phyloP scores from a whole-genome alignment of 2,329 filamentous ascomycete species.

The Claviceps sp. region DNA sequence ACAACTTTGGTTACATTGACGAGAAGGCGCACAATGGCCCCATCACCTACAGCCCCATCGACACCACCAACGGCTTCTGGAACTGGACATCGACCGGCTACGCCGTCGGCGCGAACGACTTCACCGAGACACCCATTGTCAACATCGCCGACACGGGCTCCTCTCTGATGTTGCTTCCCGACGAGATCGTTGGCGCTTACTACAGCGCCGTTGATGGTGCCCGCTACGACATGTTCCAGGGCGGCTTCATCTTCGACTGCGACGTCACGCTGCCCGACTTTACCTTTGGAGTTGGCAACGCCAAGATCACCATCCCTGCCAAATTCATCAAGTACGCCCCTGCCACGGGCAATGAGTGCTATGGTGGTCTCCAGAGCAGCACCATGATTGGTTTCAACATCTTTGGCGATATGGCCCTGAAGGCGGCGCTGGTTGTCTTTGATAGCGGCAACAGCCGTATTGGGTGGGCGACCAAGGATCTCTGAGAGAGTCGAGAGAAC shows the following conservation, averaged over 20 bases:
- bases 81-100: constrained; percentile 12
- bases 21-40: constrained; percentile 45
- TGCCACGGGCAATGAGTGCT: constrained; percentile 37
- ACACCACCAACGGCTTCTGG: constrained; percentile 55
- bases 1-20: constrained; percentile 65
- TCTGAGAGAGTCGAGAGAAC: not conserved
- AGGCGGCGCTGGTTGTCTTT: constrained; percentile 44
- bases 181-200: constrained; percentile 34
- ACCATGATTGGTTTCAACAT: constrained; percentile 35
- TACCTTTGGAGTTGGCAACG: constrained; percentile 41
- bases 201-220: constrained; percentile 28
- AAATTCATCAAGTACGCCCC: constrained; percentile 37
- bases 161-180: constrained; percentile 46
- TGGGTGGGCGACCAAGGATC: constrained; percentile 17
- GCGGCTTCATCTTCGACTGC: constrained; percentile 33
- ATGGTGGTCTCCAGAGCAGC: constrained; percentile 52
- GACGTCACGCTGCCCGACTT: constrained; percentile 30
- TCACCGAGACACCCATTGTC: constrained; percentile 25
- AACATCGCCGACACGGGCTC: constrained; percentile 47
- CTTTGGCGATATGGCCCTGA: constrained; percentile 46
- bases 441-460: constrained; percentile 39
- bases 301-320: constrained; percentile 41
- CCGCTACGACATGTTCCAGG: constrained; percentile 21
- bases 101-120: constrained; percentile 7
- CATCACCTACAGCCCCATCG: constrained; percentile 48